Conservation (phyloP, 148 eudicot genomes). For the Drosera capensis region DNA sequence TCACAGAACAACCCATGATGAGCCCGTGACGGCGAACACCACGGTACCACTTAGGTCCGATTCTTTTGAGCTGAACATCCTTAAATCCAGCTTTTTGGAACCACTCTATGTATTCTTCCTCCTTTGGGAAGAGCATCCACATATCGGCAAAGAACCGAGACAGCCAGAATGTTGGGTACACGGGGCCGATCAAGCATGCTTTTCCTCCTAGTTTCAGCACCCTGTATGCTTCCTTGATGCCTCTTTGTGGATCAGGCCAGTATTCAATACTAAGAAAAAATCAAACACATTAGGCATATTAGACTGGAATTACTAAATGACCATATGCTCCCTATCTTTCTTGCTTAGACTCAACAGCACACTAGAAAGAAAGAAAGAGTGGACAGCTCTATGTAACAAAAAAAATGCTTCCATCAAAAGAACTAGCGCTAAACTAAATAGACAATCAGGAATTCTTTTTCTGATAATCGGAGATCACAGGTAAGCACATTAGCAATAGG, state of each 20-base stretch:
- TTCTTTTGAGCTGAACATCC: conserved; percentile 76
- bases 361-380: no score
- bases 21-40: conserved; percentile 96
- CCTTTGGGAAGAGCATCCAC: conserved; percentile 98
- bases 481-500: no score
- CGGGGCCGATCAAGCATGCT: conserved; percentile 92
- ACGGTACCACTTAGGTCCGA: conserved; percentile 94
- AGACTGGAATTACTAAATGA: background rate
- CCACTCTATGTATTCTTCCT: conserved; percentile 95
- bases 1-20: conserved; percentile 94
- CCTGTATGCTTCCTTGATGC: conserved; percentile 95
- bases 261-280: conserved; percentile 63
- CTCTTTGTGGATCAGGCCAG: conserved; percentile 99
- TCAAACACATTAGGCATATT: conserved; percentile 1
- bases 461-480: no score
- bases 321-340: no score
- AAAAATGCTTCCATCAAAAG: no score
- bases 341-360: no score
- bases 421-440: no score
- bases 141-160: conserved; percentile 92
- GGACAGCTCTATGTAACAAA: no score
- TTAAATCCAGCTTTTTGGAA: conserved; percentile 79
- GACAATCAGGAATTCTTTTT: no score
- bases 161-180: conserved; percentile 81
- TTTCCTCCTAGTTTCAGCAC: conserved; percentile 81